phyloP scores from a whole-genome alignment of 441 rosid species.

The Jatropha multifida region DNA sequence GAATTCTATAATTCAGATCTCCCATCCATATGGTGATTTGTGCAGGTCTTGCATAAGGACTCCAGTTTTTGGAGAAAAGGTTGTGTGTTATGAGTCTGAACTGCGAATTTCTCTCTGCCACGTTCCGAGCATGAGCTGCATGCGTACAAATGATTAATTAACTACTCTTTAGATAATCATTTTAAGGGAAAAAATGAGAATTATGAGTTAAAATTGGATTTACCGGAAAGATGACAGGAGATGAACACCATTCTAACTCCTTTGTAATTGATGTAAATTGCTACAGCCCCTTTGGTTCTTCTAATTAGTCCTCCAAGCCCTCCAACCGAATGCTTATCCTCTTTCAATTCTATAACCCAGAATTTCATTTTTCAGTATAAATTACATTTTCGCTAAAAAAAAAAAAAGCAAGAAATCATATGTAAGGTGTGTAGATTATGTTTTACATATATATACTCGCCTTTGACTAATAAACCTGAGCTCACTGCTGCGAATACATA shows the following conservation, averaged over 20 bases:
- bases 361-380: not conserved
- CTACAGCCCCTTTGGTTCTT: slow-evolving; percentile 77
- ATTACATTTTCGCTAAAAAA: too few species aligned
- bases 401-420: too few species aligned
- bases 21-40: slow-evolving; percentile 71
- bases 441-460: slow-evolving; percentile 19
- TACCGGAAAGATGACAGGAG: slow-evolving; percentile 81
- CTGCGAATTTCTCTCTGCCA: slow-evolving; percentile 56
- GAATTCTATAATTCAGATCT: slow-evolving; percentile 67
- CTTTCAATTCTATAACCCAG: slow-evolving; percentile 47
- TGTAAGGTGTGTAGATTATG: too few species aligned
- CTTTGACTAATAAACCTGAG: slow-evolving; percentile 43
- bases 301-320: slow-evolving; percentile 66
- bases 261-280: slow-evolving; percentile 53
- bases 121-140: slow-evolving; percentile 67
- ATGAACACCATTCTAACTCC: slow-evolving; percentile 60
- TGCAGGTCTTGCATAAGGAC: slow-evolving; percentile 38
- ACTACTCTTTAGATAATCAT: too few species aligned
- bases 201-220: not conserved
- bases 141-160: not conserved
- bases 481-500: slow-evolving; percentile 56
- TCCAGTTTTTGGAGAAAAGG: slow-evolving; percentile 42
- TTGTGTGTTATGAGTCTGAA: slow-evolving; percentile 52
- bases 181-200: too few species aligned
- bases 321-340: slow-evolving; percentile 55